These are phyloP conservation scores for Aureoboletus auriporus DNA, from an alignment of 768 basidiomycete genomes.

Conservation along the genomic window DNA sequence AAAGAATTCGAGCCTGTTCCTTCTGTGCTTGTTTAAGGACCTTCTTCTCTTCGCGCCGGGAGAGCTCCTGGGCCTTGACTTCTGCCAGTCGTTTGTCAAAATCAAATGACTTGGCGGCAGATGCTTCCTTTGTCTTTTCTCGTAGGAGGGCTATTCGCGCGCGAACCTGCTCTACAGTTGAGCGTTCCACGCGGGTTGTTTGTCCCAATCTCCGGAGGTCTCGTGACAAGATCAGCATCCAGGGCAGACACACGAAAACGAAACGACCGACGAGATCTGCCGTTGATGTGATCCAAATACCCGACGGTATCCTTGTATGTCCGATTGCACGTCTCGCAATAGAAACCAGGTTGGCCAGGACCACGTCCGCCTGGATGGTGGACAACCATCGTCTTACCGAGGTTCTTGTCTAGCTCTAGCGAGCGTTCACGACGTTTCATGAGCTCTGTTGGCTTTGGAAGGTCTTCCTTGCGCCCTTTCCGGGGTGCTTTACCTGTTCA, in stretches of 20 bases:
- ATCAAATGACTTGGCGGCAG: conserved; percentile 87
- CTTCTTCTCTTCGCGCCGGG: conserved; percentile 68
- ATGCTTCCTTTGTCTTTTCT: conserved; percentile 80
- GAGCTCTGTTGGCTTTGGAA: conserved; percentile 91
- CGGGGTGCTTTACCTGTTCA: conserved; percentile 76
- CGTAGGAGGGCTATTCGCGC: conserved; percentile 84
- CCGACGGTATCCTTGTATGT: conserved; percentile 93
- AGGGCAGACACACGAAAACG: background rate
- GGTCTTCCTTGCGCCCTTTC: conserved; percentile 59
- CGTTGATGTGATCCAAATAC: conserved; percentile 95
- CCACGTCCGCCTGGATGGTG: conserved; percentile 78
- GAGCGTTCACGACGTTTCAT: conserved; percentile 85
- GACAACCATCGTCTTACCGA: conserved; percentile 93
- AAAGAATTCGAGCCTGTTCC: conserved; percentile 63
- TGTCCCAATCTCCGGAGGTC: conserved; percentile 95
- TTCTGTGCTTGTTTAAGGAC: conserved; percentile 76
- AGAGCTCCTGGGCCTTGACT: conserved; percentile 68
- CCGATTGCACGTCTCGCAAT: conserved; percentile 86
- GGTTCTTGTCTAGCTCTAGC: conserved; percentile 91
- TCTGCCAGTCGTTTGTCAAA: conserved; percentile 87
- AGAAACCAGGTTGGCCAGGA: conserved; percentile 90
- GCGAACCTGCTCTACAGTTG: conserved; percentile 90
- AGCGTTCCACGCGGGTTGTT: conserved; percentile 85
- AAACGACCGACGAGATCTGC: conserved; percentile 74
- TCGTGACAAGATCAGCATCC: conserved; percentile 30